phyloP scores from a whole-genome alignment of 208 protist genomes.

The Trypanosoma conorhini region DNA sequence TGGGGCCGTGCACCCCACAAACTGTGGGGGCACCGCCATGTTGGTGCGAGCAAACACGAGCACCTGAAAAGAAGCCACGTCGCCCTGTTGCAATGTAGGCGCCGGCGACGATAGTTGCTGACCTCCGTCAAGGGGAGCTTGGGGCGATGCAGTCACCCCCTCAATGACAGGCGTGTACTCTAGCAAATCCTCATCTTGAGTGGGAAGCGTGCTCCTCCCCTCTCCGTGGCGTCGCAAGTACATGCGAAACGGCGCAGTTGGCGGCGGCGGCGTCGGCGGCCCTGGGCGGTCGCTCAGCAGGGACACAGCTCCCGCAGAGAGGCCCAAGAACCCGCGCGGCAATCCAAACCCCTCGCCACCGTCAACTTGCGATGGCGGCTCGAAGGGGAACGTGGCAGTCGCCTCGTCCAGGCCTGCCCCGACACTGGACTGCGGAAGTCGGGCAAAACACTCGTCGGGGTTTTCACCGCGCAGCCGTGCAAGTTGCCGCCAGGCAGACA shows the following conservation, averaged over 20 bases:
- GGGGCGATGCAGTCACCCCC: constrained; percentile 28
- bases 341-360: background rate
- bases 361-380: background rate
- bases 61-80: constrained; percentile 51
- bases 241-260: constrained; percentile 39
- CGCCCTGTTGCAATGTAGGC: constrained; percentile 11
- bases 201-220: constrained; percentile 19
- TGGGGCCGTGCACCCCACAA: constrained; percentile 67
- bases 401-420: background rate
- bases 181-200: constrained; percentile 41
- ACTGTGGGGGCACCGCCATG: constrained; percentile 57
- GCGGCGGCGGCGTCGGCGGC: background rate
- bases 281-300: constrained; percentile 1
- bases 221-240: constrained; percentile 40
- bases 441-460: background rate
- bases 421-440: background rate
- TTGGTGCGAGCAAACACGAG: constrained; percentile 68
- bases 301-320: background rate
- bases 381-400: background rate
- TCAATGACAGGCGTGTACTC: constrained; percentile 60
- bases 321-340: background rate
- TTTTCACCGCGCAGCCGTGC: constrained; percentile 19
- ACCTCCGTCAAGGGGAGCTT: background rate
- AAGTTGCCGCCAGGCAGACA: constrained; percentile 22
- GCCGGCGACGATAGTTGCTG: background rate